Conservation (phyloP, 2,329 filamentous ascomycete species). For the Aspergillus proliferans region DNA sequence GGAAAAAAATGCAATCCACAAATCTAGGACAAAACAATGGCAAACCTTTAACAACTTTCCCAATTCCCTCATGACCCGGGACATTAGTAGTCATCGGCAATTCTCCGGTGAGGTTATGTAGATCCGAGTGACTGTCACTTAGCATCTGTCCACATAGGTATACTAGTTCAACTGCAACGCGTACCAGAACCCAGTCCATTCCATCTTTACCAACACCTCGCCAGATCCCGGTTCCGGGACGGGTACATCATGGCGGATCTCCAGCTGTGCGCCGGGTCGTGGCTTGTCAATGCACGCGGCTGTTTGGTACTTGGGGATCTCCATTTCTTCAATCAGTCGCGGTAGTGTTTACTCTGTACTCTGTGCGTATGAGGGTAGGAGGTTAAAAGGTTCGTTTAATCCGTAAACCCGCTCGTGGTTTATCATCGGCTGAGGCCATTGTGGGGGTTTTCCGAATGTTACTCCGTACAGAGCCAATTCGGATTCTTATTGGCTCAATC, state of each 20-base stretch:
- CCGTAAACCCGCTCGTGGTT: no score
- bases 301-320: background rate
- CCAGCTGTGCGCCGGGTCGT: conserved; percentile 26
- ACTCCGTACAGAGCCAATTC: background rate
- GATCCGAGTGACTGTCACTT: conserved; percentile 29
- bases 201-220: conserved; percentile 35
- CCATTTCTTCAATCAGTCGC: background rate
- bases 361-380: no score
- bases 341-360: no score
- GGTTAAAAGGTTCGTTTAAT: no score
- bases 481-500: background rate
- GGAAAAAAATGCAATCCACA: background rate
- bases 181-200: conserved; percentile 35
- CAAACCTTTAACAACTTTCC: conserved; percentile 21
- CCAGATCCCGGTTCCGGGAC: conserved; percentile 26
- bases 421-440: background rate
- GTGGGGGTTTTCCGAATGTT: background rate
- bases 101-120: conserved; percentile 29
- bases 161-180: background rate
- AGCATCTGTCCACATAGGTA: background rate
- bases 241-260: conserved; percentile 27
- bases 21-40: background rate
- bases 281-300: conserved; percentile 27
- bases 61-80: conserved; percentile 37
- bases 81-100: conserved; percentile 30